Percentiles rank a stretch among this genome's conserved stretches.
These are phyloP conservation scores for Brassica rapa DNA, from an alignment of 345 rosid species.

Conservation along the genomic window DNA sequence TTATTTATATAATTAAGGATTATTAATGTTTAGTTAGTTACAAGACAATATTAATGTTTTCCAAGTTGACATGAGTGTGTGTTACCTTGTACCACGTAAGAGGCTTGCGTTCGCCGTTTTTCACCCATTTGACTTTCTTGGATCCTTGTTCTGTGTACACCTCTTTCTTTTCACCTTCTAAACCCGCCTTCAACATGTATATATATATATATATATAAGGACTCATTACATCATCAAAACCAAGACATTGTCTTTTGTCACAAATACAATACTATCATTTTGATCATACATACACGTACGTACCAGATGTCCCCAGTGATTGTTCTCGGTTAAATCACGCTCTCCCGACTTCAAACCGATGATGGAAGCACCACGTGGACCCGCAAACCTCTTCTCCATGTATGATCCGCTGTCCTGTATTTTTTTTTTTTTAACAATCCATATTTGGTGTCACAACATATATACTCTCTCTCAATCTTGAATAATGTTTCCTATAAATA, in stretches of 20 bases:
- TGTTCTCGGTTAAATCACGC: constrained; percentile 56
- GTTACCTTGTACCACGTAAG: constrained; percentile 85
- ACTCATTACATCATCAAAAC: not conserved
- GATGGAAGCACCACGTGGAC: constrained; percentile 63
- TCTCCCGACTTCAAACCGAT: constrained; percentile 81
- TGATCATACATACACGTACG: not conserved
- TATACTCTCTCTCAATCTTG: not conserved
- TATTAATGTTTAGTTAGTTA: not conserved
- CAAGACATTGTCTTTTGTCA: not conserved
- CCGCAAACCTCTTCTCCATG: constrained; percentile 75
- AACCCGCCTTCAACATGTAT: constrained; percentile 47
- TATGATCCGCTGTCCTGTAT: constrained; percentile 86
- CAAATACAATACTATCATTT: not conserved
- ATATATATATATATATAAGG: not conserved
- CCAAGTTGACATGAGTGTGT: not conserved
- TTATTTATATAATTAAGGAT: too few relatives aligned
- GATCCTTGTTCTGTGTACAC: constrained; percentile 56
- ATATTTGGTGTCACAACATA: not conserved
- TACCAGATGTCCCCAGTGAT: constrained; percentile 80
- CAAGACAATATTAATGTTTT: not conserved
- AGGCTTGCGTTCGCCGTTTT: constrained; percentile 36
- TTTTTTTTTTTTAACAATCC: not conserved
- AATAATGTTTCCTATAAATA: not conserved
- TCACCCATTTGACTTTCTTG: constrained; percentile 52
- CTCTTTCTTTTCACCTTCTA: constrained; percentile 56